Percentiles rank a stretch among this genome's conserved stretches.
These are phyloP conservation scores for Wickerhamomyces queroliae DNA, from an alignment of 805 yeast species.

Conservation along the genomic window DNA sequence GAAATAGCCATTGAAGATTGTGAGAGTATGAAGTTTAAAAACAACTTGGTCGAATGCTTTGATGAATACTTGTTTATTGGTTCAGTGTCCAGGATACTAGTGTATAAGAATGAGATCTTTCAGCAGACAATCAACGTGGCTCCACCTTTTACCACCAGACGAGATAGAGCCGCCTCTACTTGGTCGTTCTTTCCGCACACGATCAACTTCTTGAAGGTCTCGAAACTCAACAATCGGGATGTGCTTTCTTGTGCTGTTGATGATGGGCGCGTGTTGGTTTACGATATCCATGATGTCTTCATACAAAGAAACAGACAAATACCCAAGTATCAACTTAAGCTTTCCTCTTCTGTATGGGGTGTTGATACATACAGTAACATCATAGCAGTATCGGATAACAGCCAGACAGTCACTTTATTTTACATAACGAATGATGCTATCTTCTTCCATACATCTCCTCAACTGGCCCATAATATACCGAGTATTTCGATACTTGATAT, in stretches of 20 bases:
- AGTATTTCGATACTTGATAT: constrained; percentile 35
- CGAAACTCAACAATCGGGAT: constrained; percentile 30
- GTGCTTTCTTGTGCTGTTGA: constrained; percentile 47
- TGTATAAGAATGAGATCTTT: constrained; percentile 6
- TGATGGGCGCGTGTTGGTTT: constrained; percentile 45
- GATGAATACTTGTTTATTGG: constrained; percentile 8
- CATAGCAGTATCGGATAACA: constrained; percentile 50
- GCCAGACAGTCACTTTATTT: constrained; percentile 38
- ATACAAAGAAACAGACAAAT: constrained; percentile 18
- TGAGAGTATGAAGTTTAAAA: constrained; percentile 9
- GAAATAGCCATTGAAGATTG: neutral
- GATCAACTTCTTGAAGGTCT: constrained; percentile 42
- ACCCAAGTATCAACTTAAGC: constrained; percentile 25
- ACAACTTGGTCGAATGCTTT: constrained; percentile 15
- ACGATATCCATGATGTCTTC: constrained; percentile 26
- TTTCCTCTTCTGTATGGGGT: constrained; percentile 58
- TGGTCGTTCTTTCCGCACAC: constrained; percentile 53
- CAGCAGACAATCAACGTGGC: constrained; percentile 5
- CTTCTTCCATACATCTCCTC: constrained; percentile 30
- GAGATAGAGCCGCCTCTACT: constrained; percentile 38
- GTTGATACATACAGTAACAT: constrained; percentile 38
- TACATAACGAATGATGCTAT: constrained; percentile 19
- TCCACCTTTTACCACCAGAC: constrained; percentile 12
- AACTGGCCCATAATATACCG: constrained; percentile 51
- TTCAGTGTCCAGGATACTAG: constrained; percentile 6